These are phyloP conservation scores for Auricularia sp. DNA, from an alignment of 768 basidiomycete genomes.

Conservation along the genomic window DNA sequence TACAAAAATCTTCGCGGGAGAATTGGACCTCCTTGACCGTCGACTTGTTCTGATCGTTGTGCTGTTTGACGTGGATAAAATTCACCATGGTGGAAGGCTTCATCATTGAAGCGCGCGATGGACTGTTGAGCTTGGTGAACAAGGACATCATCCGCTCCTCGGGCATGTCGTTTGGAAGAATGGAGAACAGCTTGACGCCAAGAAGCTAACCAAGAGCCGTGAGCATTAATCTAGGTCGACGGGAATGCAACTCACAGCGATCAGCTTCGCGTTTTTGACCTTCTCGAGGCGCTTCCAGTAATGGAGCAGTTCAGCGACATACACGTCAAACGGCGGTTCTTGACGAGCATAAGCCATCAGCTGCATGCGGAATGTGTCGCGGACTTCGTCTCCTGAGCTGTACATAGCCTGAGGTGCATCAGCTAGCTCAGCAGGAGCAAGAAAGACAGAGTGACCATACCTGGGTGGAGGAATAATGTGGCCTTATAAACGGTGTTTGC, in stretches of 20 bases:
- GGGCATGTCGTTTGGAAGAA: background rate
- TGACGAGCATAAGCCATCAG: background rate
- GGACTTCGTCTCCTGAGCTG: background rate
- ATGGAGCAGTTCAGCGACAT: background rate
- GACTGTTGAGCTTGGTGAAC: background rate
- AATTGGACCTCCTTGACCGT: too few relatives aligned
- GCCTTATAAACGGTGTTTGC: background rate
- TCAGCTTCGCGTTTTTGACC: background rate
- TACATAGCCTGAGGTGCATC: too few relatives aligned
- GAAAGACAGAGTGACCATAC: background rate
- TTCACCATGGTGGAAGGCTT: background rate
- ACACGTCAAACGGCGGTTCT: background rate
- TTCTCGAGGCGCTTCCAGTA: background rate
- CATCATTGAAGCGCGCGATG: background rate
- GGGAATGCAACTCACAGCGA: background rate
- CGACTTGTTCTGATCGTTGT: too few relatives aligned
- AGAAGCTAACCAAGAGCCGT: background rate
- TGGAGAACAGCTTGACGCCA: background rate
- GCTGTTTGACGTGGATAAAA: background rate
- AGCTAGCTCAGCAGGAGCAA: too few relatives aligned
- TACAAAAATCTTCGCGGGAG: too few relatives aligned
- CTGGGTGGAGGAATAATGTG: background rate
- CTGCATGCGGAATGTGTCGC: background rate
- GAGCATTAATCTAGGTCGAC: background rate
- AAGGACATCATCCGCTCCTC: background rate